Conservation (phyloP, 306 rosid species). For the Prunus salicina region DNA sequence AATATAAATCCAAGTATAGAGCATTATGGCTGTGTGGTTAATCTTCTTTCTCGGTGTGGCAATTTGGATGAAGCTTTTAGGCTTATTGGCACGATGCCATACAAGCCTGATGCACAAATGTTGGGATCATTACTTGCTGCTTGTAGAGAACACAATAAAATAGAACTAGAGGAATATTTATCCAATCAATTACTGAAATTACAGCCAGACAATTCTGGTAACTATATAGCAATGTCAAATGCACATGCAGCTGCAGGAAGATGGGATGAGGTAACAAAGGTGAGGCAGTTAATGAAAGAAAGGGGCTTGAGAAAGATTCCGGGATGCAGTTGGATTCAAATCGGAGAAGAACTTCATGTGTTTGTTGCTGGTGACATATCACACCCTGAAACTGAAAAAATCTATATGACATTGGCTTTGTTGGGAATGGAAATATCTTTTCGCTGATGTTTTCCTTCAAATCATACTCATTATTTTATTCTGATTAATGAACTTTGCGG, state of each 20-base stretch:
- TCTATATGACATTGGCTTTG: slow-evolving; percentile 44
- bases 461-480: background rate
- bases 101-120: slow-evolving; percentile 65
- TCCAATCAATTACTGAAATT: slow-evolving; percentile 47
- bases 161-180: slow-evolving; percentile 54
- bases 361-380: slow-evolving; percentile 71
- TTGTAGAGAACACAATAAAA: slow-evolving; percentile 52
- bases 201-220: slow-evolving; percentile 77
- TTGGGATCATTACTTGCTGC: slow-evolving; percentile 68
- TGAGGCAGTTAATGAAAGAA: slow-evolving; percentile 63
- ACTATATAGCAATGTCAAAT: slow-evolving; percentile 75
- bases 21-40: slow-evolving; percentile 67
- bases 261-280: slow-evolving; percentile 61
- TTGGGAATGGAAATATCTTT: slow-evolving; percentile 48
- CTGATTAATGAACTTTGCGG: background rate
- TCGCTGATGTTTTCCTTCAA: slow-evolving; percentile 17
- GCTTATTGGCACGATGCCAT: slow-evolving; percentile 52
- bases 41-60: slow-evolving; percentile 57
- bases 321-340: slow-evolving; percentile 84
- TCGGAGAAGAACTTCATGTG: slow-evolving; percentile 54
- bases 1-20: slow-evolving; percentile 51
- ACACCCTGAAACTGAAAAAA: slow-evolving; percentile 54
- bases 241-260: slow-evolving; percentile 60
- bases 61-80: slow-evolving; percentile 63
- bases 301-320: slow-evolving; percentile 63